These are phyloP conservation scores for Ceratocystis colombiana DNA, from an alignment of 2,329 filamentous ascomycete species.

Conservation along the genomic window DNA sequence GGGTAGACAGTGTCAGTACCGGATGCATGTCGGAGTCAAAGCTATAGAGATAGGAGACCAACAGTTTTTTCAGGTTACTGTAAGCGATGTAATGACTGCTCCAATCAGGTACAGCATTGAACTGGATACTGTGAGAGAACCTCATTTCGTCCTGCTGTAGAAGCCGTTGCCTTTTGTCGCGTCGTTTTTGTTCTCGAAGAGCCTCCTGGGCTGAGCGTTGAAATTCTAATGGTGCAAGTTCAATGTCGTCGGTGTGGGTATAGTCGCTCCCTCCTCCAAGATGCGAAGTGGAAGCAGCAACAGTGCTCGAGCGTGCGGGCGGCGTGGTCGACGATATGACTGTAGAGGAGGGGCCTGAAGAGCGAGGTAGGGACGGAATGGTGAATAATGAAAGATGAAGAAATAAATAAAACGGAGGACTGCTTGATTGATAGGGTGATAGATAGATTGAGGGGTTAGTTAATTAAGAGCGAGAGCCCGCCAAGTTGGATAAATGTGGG, in stretches of 20 bases:
- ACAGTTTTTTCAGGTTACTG: slow-evolving; percentile 98
- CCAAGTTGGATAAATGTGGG: neutral
- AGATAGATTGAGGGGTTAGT: neutral
- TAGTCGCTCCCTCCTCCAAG: slow-evolving; percentile 23
- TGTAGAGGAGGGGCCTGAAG: slow-evolving; percentile 36
- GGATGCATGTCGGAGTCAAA: neutral
- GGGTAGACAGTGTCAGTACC: slow-evolving; percentile 2
- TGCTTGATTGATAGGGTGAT: slow-evolving; percentile 6
- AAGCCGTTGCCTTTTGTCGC: slow-evolving; percentile 58
- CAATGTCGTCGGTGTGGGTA: slow-evolving; percentile 31
- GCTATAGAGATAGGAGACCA: slow-evolving; percentile 34
- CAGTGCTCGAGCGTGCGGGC: slow-evolving; percentile 1
- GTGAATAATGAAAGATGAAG: slow-evolving; percentile 28
- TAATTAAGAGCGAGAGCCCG: neutral
- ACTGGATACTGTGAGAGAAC: slow-evolving; percentile 98
- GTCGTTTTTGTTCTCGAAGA: slow-evolving; percentile 39
- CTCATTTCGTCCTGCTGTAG: slow-evolving; percentile 84
- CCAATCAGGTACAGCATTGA: slow-evolving; percentile 99
- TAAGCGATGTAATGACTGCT: slow-evolving; percentile 96
- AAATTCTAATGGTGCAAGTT: slow-evolving; percentile 33
- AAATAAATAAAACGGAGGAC: neutral
- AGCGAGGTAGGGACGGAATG: slow-evolving; percentile 32
- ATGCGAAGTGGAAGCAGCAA: slow-evolving; percentile 21
- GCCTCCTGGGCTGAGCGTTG: slow-evolving; percentile 29
- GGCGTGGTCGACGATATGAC: slow-evolving; percentile 15